Base-by-base conservation (phyloP, 2,329 filamentous ascomycete genomes). In the Trichophyton benhamiae region DNA sequence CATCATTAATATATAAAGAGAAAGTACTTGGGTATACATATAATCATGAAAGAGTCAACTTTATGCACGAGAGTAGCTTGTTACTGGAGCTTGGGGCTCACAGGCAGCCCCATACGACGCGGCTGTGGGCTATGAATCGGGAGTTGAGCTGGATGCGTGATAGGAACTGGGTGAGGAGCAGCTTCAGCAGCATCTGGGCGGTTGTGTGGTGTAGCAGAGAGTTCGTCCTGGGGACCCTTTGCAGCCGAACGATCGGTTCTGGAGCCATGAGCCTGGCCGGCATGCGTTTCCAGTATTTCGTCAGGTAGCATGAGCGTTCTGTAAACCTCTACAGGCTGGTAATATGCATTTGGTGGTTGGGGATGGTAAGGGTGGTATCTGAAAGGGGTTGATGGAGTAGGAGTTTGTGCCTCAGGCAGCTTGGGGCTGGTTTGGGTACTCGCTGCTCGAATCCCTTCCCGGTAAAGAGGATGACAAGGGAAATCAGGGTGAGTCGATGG, bases 251-350 rank as follows among this genome's bases (percentile, higher is more conserved):
- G 38, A 42, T 58, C 25, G 36, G 58, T 9, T 4, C 33, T 27
- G 22, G 41, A 49, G 11, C 36, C 11, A 49, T 9, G 20, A 52
- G 58, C 8, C 13, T 5, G 25, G 20, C 22, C 11, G 13, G 15
- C 9, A 11, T 25, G 41, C 22, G 17, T 49, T 13, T 22, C 58
- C 20, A 27, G 4, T 22, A 22, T 36, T 13, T 49, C 58, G 11
- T 33, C 46, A 7, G 44, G 20, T 25, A 13, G 27, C 57, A 60
- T 62, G n/a, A 61, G 58, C 2, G 58, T 48, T 48, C 60, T 60
- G 53, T 64, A 64, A 36, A 64, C 60, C 36, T 64, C 63, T 58
- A 62, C 46, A 1, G 63, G 63, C 36, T 62, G 63, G 53, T 57
- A 64, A 42, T 62, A 62, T 3, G 63, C 60, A 13, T 55, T 61